Base-by-base conservation (phyloP, 148 eudicot species). In the Oxyria digyna region DNA sequence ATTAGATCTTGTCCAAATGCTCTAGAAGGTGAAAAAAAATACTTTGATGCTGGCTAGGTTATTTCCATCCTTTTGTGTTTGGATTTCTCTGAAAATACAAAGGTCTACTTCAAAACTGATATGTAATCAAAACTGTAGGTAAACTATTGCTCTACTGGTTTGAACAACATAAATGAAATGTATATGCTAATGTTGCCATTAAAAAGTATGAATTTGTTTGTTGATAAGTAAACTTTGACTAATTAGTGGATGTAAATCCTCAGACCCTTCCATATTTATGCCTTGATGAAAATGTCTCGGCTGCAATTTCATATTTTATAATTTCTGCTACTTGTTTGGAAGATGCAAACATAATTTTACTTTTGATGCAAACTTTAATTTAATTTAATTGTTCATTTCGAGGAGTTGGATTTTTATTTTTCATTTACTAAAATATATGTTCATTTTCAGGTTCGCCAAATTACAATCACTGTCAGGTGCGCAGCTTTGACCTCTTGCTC, bases 391-490 rank as follows among this genome's bases (percentile, higher is more conserved):
- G 1, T 31, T 32, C 1, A 32, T 32, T 37, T 31, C 1, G 20
- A 31, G 0, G 33, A 63, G 18, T 62, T 55, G 63, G 65, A 59
- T 15, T 0, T 3, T 29, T 13, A 9, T 3, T 57, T 31, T 29
- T 59, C 20, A 15, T 59, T 5, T 59, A 12, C 65, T 59, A 31
- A 41, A n/a, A 65, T 21, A 69, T 20, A 35, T 35, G 21, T 35
- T 67, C 42, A 64, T 77, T 80, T 81, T 40, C 92, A 93, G 98
- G 98, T 81, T 73, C 96, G 96, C 11, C 98, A 93, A 75, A 93
- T 93, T 76, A 93, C 98, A n/a, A 73, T 93, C 59, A 93, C 98
- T 45, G 73, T 93, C 76, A 89, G 98, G 98, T 93, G 82, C 13
- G 82, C n/a, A 24, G 35, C 23, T 69, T 63, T 48, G 38, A 45